Percentiles rank a stretch among this genome's conserved stretches.
Conservation (phyloP, 192 early-diverging fungal genomes). For the Umbelopsis sp. region DNA sequence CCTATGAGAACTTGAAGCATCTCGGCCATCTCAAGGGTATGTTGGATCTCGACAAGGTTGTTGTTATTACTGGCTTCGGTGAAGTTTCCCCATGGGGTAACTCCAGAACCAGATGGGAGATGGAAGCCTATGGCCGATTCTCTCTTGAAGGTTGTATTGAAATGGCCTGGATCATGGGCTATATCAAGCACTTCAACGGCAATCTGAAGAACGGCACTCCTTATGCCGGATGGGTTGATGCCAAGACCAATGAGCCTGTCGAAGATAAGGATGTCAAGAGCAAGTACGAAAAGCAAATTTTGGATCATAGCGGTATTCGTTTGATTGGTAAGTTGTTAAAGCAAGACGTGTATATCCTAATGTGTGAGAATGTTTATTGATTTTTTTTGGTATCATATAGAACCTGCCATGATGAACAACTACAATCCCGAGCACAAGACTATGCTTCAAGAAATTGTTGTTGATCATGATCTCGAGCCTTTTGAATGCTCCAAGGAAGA, state of each 20-base stretch:
- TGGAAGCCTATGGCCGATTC: conserved; percentile 89
- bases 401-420: conserved; percentile 82
- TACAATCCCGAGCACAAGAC: conserved; percentile 85
- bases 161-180: conserved; percentile 98
- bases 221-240: conserved; percentile 95
- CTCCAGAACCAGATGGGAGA: conserved; percentile 93
- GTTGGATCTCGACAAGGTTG: conserved; percentile 89
- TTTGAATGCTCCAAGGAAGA: conserved; percentile 89
- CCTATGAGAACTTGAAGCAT: conserved; percentile 65
- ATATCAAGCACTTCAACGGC: conserved; percentile 87
- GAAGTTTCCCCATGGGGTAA: conserved; percentile 94
- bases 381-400: conserved; percentile 19
- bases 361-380: too few species aligned
- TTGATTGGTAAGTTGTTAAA: conserved; percentile 61
- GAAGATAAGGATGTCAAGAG: conserved; percentile 85
- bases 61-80: conserved; percentile 91
- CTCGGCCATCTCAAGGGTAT: conserved; percentile 69
- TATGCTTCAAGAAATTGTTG: conserved; percentile 87
- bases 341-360: too few species aligned
- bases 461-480: conserved; percentile 85
- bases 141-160: conserved; percentile 93
- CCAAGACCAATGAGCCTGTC: conserved; percentile 82
- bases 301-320: conserved; percentile 92
- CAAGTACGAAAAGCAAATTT: conserved; percentile 87
- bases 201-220: conserved; percentile 73